A percentile compares a stretch with the other conserved stretches of the same genome.
Evolutionary conservation across 345 rosid genomes (phyloP).

Genomic region (Aquilaria sinensis): DNA sequence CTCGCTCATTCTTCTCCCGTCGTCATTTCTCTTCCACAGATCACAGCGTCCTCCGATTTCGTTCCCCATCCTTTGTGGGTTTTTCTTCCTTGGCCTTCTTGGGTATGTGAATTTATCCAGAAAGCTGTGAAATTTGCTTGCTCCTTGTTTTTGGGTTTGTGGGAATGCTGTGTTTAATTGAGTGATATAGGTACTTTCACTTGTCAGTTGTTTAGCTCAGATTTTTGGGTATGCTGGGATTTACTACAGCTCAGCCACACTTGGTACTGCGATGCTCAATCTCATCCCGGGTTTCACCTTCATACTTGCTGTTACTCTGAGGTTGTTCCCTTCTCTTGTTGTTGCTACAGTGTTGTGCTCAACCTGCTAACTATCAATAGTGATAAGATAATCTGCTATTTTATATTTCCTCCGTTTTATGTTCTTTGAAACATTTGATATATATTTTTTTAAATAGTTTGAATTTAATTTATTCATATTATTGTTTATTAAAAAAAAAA

Average conservation of each 20-base stretch:
- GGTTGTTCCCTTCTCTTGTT: conserved; percentile 23
- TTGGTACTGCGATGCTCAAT: conserved; percentile 46
- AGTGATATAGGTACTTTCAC: neutral
- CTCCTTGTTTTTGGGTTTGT: neutral
- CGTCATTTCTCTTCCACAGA: conserved; percentile 44
- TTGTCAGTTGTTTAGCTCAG: conserved; percentile 27
- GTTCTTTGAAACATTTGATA: too few species aligned
- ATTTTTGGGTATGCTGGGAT: conserved; percentile 37
- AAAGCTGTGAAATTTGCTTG: neutral
- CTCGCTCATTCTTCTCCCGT: conserved; percentile 47
- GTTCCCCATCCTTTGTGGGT: conserved; percentile 27
- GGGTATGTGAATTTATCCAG: conserved; percentile 27
- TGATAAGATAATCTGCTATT: neutral
- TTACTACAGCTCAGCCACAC: conserved; percentile 43
- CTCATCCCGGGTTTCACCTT: conserved; percentile 46
- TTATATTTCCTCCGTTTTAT: too few species aligned
- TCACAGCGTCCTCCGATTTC: conserved; percentile 45
- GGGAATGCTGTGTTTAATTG: neutral
- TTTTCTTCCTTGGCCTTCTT: conserved; percentile 48
- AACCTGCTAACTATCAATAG: neutral
- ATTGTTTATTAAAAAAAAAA: neutral
- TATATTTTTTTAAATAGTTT: too few species aligned
- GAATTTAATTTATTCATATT: too few species aligned
- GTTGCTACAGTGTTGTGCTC: neutral
- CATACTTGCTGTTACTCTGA: conserved; percentile 37